A percentile compares a stretch with the other conserved stretches of the same genome.
Evolutionary conservation across 139 green algal species (phyloP).

Genomic region (Coelastrella sp.): DNA sequence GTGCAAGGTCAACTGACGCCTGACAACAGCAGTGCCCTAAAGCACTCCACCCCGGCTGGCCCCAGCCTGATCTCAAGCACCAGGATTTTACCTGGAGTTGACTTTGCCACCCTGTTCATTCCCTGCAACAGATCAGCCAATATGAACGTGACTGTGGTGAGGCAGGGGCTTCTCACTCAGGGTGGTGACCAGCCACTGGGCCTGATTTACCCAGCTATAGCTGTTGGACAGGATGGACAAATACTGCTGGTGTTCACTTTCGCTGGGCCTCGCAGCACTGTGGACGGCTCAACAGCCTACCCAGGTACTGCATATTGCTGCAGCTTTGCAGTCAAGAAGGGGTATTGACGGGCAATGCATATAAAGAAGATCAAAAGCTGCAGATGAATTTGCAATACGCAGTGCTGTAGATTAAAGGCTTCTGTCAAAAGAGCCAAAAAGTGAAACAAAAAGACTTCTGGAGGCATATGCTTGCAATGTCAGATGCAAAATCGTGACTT

Average conservation of each 20-base stretch:
- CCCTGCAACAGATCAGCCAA: slow-evolving; percentile 27
- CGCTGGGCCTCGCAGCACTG: slow-evolving; percentile 1
- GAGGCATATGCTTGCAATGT: no score
- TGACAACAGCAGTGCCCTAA: neutral
- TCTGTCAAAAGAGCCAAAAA: no score
- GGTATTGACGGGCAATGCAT: no score
- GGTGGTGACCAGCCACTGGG: slow-evolving; percentile 6
- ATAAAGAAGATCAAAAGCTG: no score
- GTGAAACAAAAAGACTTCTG: no score
- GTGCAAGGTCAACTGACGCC: slow-evolving; percentile 13
- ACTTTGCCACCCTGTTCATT: slow-evolving; percentile 9
- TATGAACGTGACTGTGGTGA: neutral
- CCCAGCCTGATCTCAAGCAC: neutral
- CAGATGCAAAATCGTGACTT: no score
- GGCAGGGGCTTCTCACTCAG: neutral
- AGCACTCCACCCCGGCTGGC: neutral
- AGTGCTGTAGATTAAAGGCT: no score
- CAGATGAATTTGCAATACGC: no score
- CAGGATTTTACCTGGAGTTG: neutral
- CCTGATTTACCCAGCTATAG: slow-evolving; percentile 5
- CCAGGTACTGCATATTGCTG: neutral
- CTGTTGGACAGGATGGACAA: neutral
- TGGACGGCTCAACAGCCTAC: neutral
- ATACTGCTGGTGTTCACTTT: slow-evolving; percentile 2
- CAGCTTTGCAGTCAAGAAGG: neutral